Evolutionary conservation across 129 eudicot species (phyloP), one percentile per base, ranked within the genome.

Genomic region (Lonicera japonica): DNA sequence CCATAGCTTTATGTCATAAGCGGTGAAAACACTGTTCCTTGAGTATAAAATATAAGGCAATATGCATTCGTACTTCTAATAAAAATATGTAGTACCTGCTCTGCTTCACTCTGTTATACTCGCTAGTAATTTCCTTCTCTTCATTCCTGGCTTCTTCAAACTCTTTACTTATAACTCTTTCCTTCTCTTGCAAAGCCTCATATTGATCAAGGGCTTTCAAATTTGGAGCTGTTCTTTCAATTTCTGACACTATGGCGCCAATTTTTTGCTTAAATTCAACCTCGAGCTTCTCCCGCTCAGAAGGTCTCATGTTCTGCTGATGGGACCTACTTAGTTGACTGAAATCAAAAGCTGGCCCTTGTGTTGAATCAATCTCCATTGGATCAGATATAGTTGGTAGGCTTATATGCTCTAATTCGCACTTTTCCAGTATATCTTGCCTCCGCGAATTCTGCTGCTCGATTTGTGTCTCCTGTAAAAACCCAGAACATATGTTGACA

Each of bases 171-270:
- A 87, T 84, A 48, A 68, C 83, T 76, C 70, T 77, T 58, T 94
- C 96, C 79, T 86, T 88, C 82, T 88, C 95, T 68, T 70, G 80
- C 60, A 94, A 77, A 64, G 81, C 87, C 63, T 83, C 95, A 41
- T 88, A 94, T 23, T 94, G 99, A 65, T 94, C 99, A 57, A 94
- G 70, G 61, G 96, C 99, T 81, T 94, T 94, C 60, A 94, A 77
- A 73, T 94, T 94, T 15, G 99, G 99, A 56, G 99, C 95, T 10
- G 96, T 88, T 71, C 83, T 79, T 68, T 83, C 99, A 54, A 94
- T 94, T 69, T 94, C 95, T 21, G 96, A 78, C 14, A 72, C 64
- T 60, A 94, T 63, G 66, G 77, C 77, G 62, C 84, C 85, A 54
- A 88, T 85, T 76, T 88, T 94, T 58, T 88, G 95, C 22, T 73